phyloP scores from a whole-genome alignment of 2,329 filamentous ascomycete species.

The Colletotrichum tanaceti region DNA sequence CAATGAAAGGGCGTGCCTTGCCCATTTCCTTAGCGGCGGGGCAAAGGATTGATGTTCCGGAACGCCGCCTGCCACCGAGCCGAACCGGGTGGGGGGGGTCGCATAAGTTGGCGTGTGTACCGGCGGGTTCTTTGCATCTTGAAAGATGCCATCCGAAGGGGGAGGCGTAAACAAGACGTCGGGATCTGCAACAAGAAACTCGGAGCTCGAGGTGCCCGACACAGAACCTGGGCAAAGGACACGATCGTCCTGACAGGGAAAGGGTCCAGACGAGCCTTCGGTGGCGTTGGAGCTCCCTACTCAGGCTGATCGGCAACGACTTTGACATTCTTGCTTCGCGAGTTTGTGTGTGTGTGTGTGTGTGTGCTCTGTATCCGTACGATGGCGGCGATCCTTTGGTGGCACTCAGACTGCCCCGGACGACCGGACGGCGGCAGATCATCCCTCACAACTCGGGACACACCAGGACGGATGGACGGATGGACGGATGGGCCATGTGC shows the following conservation, averaged over 20 bases:
- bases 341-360: not conserved
- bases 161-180: constrained; percentile 5
- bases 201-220: constrained; percentile 21
- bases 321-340: constrained; percentile 23
- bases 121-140: constrained; percentile 32
- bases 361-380: too few species aligned
- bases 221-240: constrained; percentile 9
- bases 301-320: constrained; percentile 25
- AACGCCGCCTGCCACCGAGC: constrained; percentile 25
- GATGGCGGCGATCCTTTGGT: constrained; percentile 24
- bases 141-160: constrained; percentile 23
- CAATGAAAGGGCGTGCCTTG: not conserved
- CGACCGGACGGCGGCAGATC: constrained; percentile 29
- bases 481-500: constrained; percentile 1
- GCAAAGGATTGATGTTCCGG: constrained; percentile 6
- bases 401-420: constrained; percentile 18
- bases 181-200: constrained; percentile 30
- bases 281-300: constrained; percentile 14
- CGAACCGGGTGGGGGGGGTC: constrained; percentile 9
- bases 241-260: not conserved
- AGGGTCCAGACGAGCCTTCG: not conserved
- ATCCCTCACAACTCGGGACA: not conserved
- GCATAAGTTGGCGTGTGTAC: constrained; percentile 1
- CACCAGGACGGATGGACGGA: not conserved
- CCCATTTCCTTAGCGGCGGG: not conserved